These are phyloP conservation scores for Coemansia sp. DNA, from an alignment of 192 early-diverging fungal species.

Conservation along the genomic window DNA sequence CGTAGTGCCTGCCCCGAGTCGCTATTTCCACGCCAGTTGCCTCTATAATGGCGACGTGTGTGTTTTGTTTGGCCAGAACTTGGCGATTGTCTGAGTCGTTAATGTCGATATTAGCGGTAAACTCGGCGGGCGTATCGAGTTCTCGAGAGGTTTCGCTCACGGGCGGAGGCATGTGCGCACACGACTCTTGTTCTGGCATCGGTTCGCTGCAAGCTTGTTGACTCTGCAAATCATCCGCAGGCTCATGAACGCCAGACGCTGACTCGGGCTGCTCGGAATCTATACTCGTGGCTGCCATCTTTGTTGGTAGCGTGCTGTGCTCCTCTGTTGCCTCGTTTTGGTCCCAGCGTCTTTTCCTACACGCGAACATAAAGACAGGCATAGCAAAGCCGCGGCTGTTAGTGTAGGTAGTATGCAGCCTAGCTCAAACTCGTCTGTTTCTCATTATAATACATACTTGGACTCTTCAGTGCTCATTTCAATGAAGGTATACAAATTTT, in stretches of 20 bases:
- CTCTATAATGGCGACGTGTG: conserved; percentile 72
- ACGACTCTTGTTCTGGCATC: not conserved
- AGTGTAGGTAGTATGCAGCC: not conserved
- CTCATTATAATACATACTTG: not conserved
- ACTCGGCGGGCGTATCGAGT: conserved; percentile 9
- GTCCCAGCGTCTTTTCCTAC: conserved; percentile 33
- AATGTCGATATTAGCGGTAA: conserved; percentile 70
- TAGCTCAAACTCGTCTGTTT: not conserved
- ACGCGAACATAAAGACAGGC: not conserved
- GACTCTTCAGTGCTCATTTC: conserved; percentile 8
- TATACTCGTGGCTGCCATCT: not conserved
- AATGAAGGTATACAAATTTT: not conserved
- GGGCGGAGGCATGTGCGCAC: conserved; percentile 9
- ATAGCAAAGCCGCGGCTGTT: not conserved
- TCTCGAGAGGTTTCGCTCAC: not conserved
- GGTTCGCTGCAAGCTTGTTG: not conserved
- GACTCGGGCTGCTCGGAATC: not conserved
- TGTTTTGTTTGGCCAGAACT: conserved; percentile 72
- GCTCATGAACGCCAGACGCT: not conserved
- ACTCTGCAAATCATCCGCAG: not conserved
- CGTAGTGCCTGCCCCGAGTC: conserved; percentile 83
- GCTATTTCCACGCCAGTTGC: conserved; percentile 73
- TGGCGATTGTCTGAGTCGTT: conserved; percentile 83
- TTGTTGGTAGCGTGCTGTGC: not conserved
- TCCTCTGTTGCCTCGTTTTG: not conserved